A percentile compares a stretch with the other conserved stretches of the same genome.
These are phyloP conservation scores for Daldinia sp. DNA, from an alignment of 2,329 filamentous ascomycete genomes.

Conservation along the genomic window DNA sequence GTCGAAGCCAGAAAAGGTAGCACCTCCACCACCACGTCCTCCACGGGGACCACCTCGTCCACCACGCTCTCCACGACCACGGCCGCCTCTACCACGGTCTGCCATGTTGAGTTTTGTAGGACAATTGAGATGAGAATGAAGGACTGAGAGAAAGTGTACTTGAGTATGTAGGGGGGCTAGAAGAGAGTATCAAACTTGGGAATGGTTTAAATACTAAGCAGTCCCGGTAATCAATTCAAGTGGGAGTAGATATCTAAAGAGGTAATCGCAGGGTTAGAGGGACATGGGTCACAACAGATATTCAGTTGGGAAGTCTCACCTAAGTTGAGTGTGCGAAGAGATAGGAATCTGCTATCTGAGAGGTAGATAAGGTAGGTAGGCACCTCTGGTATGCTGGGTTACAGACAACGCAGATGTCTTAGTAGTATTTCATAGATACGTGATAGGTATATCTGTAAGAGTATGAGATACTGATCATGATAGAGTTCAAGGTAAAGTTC, in stretches of 20 bases:
- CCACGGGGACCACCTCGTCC: conserved; percentile 39
- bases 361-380: not conserved
- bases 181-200: not conserved
- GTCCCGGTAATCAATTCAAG: not conserved
- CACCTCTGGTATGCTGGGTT: not conserved
- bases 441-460: conserved; percentile 10
- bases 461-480: conserved; percentile 19
- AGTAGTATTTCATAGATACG: not conserved
- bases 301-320: not conserved
- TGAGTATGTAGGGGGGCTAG: not conserved
- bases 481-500: not conserved
- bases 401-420: not conserved
- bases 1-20: conserved; percentile 39
- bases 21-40: conserved; percentile 36
- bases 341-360: not conserved
- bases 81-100: conserved; percentile 38
- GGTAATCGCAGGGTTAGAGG: not conserved
- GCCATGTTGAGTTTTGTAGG: conserved; percentile 17
- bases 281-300: not conserved
- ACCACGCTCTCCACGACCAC: conserved; percentile 45
- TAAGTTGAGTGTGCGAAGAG: not conserved
- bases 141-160: not conserved
- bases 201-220: not conserved
- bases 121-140: not conserved
- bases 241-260: not conserved